Conservation (phyloP, 257 asterid species). For the Henckelia pumila region DNA sequence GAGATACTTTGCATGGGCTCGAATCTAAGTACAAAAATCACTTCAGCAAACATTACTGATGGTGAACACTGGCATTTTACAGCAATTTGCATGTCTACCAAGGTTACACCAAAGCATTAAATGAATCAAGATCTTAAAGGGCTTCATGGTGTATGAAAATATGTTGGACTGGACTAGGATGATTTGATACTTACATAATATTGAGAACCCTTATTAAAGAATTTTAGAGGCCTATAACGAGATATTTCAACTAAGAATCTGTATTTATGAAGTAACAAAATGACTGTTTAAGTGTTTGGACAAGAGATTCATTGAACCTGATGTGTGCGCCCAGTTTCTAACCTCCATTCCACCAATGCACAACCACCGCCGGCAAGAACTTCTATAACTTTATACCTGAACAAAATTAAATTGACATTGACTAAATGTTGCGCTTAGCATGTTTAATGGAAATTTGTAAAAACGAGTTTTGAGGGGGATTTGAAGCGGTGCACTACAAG, state of each 20-base stretch:
- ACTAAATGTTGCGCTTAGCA: not conserved
- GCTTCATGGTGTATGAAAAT: not conserved
- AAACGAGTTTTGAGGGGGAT: not conserved
- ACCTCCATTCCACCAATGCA: conserved; percentile 91
- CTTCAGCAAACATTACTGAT: not conserved
- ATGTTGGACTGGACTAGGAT: not conserved
- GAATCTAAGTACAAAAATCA: conserved; percentile 40
- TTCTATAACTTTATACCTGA: conserved; percentile 86
- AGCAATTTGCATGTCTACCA: not conserved
- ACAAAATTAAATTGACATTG: conserved; percentile 10
- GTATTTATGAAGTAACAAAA: conserved; percentile 6
- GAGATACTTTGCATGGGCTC: conserved; percentile 92
- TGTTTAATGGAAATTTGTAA: conserved; percentile 17
- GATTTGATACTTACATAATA: no score
- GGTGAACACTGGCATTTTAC: not conserved
- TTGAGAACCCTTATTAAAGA: not conserved
- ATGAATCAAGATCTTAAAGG: no score
- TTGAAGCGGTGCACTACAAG: conserved; percentile 4
- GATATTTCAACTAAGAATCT: conserved; percentile 2
- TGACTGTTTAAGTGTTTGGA: conserved; percentile 4
- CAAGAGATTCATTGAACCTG: conserved; percentile 49
- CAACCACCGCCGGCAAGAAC: conserved; percentile 84
- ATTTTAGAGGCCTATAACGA: not conserved
- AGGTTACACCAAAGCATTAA: not conserved
- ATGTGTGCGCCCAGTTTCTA: conserved; percentile 98